These are phyloP conservation scores for Penicillium olsonii DNA, from an alignment of 2,329 filamentous ascomycete genomes.

Conservation along the genomic window DNA sequence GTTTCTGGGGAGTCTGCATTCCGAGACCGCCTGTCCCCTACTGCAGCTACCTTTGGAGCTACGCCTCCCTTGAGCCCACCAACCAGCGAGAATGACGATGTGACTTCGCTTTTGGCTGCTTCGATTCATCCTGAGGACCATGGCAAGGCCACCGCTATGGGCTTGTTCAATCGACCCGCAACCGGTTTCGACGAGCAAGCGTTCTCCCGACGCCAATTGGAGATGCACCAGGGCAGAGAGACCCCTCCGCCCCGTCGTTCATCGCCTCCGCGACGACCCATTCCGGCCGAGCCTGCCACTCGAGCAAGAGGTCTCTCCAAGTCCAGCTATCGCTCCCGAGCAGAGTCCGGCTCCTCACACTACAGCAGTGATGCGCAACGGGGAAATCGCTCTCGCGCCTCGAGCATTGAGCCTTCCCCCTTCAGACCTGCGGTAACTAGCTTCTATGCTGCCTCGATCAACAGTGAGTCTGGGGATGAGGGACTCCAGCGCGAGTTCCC, in stretches of 20 bases:
- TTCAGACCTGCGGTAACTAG: constrained; percentile 25
- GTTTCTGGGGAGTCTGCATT: constrained; percentile 36
- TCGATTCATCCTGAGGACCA: constrained; percentile 73
- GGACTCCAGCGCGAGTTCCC: constrained; percentile 27
- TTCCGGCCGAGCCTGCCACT: constrained; percentile 22
- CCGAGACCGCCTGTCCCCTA: constrained; percentile 33
- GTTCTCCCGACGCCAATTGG: constrained; percentile 77
- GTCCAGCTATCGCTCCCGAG: constrained; percentile 39
- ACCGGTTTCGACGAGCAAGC: constrained; percentile 81
- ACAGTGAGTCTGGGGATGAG: constrained; percentile 43
- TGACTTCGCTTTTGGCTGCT: constrained; percentile 60
- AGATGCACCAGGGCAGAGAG: constrained; percentile 75
- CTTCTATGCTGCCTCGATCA: constrained; percentile 39
- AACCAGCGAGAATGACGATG: constrained; percentile 72
- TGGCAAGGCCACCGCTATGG: constrained; percentile 77
- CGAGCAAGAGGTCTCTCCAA: constrained; percentile 39
- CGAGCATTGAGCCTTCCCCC: constrained; percentile 35
- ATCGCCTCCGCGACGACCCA: constrained; percentile 28
- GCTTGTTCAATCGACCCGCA: constrained; percentile 70
- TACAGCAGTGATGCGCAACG: constrained; percentile 35
- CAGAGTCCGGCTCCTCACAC: constrained; percentile 41
- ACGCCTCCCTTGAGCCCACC: constrained; percentile 68
- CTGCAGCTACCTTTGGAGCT: constrained; percentile 29
- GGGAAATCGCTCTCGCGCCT: constrained; percentile 24
- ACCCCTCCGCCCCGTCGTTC: constrained; percentile 51